These are phyloP conservation scores for Raffaelea ambrosiae DNA, from an alignment of 2,329 filamentous ascomycete species.

Conservation along the genomic window DNA sequence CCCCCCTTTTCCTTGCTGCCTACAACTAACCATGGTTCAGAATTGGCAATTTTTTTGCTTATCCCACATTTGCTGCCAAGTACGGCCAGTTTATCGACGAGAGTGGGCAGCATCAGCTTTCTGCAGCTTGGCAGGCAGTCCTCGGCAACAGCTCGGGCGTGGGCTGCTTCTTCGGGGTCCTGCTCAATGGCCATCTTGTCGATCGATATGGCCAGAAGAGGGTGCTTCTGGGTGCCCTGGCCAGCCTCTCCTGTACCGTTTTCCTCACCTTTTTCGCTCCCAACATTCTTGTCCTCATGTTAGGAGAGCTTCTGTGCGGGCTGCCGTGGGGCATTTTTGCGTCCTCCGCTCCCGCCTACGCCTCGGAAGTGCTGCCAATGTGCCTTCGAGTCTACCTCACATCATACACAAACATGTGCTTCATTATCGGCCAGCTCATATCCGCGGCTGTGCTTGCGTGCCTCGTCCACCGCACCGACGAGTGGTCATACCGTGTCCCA, in stretches of 20 bases:
- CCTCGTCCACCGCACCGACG: conserved; percentile 21
- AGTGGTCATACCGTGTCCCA: conserved; percentile 32
- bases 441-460: conserved; percentile 30
- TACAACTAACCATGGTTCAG: not conserved
- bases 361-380: conserved; percentile 24
- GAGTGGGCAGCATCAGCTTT: conserved; percentile 27
- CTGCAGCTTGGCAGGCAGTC: conserved; percentile 41
- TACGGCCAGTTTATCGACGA: conserved; percentile 21
- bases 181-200: conserved; percentile 38
- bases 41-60: conserved; percentile 15
- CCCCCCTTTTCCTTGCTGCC: not conserved
- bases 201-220: conserved; percentile 33
- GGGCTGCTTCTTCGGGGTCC: conserved; percentile 39
- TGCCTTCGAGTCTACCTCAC: conserved; percentile 29
- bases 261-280: conserved; percentile 38
- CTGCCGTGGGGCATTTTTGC: conserved; percentile 19
- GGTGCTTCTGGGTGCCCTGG: conserved; percentile 33
- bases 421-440: conserved; percentile 28
- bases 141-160: conserved; percentile 27
- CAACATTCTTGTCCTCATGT: conserved; percentile 26
- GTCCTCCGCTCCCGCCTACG: conserved; percentile 33
- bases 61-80: conserved; percentile 15
- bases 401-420: conserved; percentile 37
- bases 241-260: conserved; percentile 30
- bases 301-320: conserved; percentile 36